Base-by-base conservation (phyloP, 2,329 filamentous ascomycete genomes). In the Knufia fluminis region DNA sequence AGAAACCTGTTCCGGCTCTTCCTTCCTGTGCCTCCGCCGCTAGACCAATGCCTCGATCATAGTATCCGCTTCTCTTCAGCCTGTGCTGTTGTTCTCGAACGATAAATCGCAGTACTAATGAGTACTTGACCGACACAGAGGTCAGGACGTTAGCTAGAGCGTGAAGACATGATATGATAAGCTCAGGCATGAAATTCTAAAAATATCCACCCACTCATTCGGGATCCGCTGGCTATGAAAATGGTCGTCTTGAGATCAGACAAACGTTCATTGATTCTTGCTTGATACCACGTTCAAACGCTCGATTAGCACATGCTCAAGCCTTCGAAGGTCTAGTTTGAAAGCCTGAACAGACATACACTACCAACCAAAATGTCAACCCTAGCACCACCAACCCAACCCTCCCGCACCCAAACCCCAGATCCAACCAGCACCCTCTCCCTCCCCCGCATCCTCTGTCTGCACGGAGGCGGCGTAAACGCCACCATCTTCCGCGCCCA, bases 381-480 rank as follows among this genome's bases (percentile, higher is more conserved):
- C 9, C 42, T 19, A 6, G 9, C 20, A 8, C 4, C 41, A 6
- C 23, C 41, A 44, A 6, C 42, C 14, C 23, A 3, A 16, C 8
- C 42, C 24, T 45, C 45, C 17, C 45, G 45, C 14, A 3, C 46
- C 10, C 32, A 51, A 4, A 49, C 49, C n/a, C 31, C 48, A 10
- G 52, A 55, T 49, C 53, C 54, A 2, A 10, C 33, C 19, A 40
- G 17, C 20, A 39, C 59, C 3, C 61, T 72, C 35, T 53, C 63
- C 51, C 69, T 74, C 23, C 84, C 84, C 2, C 81, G 85, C 52
- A 79, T 90, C 57, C 80, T 90, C 57, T 89, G 84, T 66, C 79
- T 90, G n/a, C 85, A 90, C 65, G 85, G 85, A 62, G 85, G 85
- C 59, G 85, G 85, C 53, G 80, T 82, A 55, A 88, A 84, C 60